phyloP scores from a whole-genome alignment of 495 filamentous ascomycete species.

The Neurospora sp. region DNA sequence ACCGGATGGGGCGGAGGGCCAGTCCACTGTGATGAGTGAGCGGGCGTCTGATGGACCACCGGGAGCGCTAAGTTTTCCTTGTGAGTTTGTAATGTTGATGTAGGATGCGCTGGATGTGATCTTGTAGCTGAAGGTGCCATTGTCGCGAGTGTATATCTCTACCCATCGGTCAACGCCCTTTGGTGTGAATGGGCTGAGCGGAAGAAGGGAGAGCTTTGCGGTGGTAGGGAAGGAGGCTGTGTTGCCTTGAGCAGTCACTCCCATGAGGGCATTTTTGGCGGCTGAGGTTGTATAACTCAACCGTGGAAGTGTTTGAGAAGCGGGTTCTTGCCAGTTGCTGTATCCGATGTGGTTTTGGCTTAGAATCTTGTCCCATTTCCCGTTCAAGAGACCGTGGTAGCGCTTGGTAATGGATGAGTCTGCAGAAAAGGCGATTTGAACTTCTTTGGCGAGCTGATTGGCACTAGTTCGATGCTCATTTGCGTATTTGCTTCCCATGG shows the following conservation, averaged over 20 bases:
- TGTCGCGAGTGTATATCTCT: slow-evolving; percentile 48
- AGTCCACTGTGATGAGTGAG: slow-evolving; percentile 43
- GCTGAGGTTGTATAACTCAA: slow-evolving; percentile 33
- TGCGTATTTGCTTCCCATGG: slow-evolving; percentile 12
- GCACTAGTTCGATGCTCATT: slow-evolving; percentile 17
- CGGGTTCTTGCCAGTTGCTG: slow-evolving; percentile 45
- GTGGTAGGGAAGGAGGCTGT: slow-evolving; percentile 39
- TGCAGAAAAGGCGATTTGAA: slow-evolving; percentile 40
- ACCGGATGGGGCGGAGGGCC: slow-evolving; percentile 37
- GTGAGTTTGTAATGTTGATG: slow-evolving; percentile 36
- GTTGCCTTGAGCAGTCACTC: slow-evolving; percentile 43
- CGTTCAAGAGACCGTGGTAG: slow-evolving; percentile 45
- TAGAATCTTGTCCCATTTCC: slow-evolving; percentile 52
- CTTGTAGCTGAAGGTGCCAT: slow-evolving; percentile 39
- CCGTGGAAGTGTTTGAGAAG: slow-evolving; percentile 40
- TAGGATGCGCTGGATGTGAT: slow-evolving; percentile 37
- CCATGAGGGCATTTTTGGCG: slow-evolving; percentile 41
- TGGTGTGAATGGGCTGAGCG: slow-evolving; percentile 43
- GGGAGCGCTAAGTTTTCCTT: slow-evolving; percentile 31
- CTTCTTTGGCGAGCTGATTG: slow-evolving; percentile 41
- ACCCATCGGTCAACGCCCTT: slow-evolving; percentile 36
- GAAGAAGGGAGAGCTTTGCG: slow-evolving; percentile 34
- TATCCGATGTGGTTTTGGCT: slow-evolving; percentile 24
- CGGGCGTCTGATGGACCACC: slow-evolving; percentile 33
- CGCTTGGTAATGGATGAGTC: slow-evolving; percentile 44